Evolutionary conservation across 2,329 filamentous ascomycete genomes (phyloP).

Genomic region (Fulvia fulva): DNA sequence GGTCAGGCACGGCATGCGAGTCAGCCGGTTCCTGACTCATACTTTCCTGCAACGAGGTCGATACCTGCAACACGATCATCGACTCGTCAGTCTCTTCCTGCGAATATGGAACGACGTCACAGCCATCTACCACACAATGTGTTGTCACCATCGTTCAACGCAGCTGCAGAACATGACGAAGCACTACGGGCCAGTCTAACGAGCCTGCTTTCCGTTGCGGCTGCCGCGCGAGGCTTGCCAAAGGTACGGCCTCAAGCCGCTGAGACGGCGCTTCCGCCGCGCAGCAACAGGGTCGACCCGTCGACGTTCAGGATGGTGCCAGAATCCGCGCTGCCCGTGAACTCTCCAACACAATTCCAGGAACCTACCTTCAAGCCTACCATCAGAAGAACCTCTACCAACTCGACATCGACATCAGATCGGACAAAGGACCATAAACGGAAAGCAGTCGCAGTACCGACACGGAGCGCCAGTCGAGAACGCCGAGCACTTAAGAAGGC

Average conservation of each 20-base stretch:
- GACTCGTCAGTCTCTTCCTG: slow-evolving; percentile 35
- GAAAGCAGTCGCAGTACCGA: slow-evolving; percentile 35
- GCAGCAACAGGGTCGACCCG: slow-evolving; percentile 43
- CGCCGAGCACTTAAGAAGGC: slow-evolving; percentile 44
- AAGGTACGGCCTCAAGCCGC: slow-evolving; percentile 46
- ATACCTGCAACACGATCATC: slow-evolving; percentile 24
- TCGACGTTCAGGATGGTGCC: slow-evolving; percentile 56
- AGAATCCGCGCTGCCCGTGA: slow-evolving; percentile 49
- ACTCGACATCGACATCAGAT: slow-evolving; percentile 28
- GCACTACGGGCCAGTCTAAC: slow-evolving; percentile 90
- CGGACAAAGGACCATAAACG: slow-evolving; percentile 40
- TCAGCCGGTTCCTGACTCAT: slow-evolving; percentile 44
- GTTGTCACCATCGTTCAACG: slow-evolving; percentile 70
- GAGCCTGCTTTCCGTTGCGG: slow-evolving; percentile 89
- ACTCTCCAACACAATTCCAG: slow-evolving; percentile 25
- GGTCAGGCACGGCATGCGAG: slow-evolving; percentile 50
- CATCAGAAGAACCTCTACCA: slow-evolving; percentile 30
- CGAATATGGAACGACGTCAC: slow-evolving; percentile 27
- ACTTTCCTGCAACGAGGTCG: slow-evolving; percentile 39
- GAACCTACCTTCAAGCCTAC: slow-evolving; percentile 36
- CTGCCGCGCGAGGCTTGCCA: slow-evolving; percentile 76
- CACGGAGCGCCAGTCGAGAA: slow-evolving; percentile 42
- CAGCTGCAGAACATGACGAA: slow-evolving; percentile 74
- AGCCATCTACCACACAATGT: slow-evolving; percentile 61
- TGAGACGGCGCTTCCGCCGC: slow-evolving; percentile 20